phyloP scores from a whole-genome alignment of 1,284 basidiomycete species.

The Ceratobasidium theobromae region DNA sequence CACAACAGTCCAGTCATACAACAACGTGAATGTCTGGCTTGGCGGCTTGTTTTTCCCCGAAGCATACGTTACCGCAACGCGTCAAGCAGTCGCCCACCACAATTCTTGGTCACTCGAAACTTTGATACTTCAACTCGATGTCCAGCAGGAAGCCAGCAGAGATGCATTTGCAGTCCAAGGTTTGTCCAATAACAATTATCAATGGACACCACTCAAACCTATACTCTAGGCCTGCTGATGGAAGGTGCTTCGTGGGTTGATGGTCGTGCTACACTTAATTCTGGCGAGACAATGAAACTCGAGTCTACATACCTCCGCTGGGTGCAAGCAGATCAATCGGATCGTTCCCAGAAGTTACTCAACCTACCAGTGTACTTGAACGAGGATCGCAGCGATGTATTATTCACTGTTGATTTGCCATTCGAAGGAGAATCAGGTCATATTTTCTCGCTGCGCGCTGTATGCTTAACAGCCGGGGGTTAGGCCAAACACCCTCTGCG shows the following conservation, averaged over 20 bases:
- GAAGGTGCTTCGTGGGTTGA: conserved; percentile 79
- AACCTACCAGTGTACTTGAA: conserved; percentile 92
- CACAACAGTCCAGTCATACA: conserved; percentile 63
- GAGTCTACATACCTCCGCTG: conserved; percentile 81
- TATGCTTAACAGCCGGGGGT: conserved; percentile 75
- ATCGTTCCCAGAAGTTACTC: conserved; percentile 47
- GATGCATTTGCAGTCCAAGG: conserved; percentile 30
- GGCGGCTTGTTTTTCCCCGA: conserved; percentile 95
- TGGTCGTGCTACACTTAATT: conserved; percentile 66
- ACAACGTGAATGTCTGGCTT: conserved; percentile 80
- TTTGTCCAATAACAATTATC: background rate
- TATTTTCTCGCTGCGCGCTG: conserved; percentile 74
- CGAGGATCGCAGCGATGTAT: conserved; percentile 81
- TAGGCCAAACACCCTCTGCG: conserved; percentile 40
- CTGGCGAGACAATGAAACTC: conserved; percentile 75
- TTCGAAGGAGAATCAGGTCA: conserved; percentile 66
- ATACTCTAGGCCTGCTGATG: conserved; percentile 75
- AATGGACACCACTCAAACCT: background rate
- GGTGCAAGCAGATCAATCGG: conserved; percentile 57
- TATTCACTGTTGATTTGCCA: conserved; percentile 82
- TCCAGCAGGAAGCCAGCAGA: conserved; percentile 58
- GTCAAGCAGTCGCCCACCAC: conserved; percentile 87
- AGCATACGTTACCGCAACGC: conserved; percentile 90
- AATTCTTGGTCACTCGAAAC: conserved; percentile 91
- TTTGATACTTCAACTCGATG: conserved; percentile 73